Base-by-base conservation (phyloP, 2,329 filamentous ascomycete genomes). In the Bisporella sp. region DNA sequence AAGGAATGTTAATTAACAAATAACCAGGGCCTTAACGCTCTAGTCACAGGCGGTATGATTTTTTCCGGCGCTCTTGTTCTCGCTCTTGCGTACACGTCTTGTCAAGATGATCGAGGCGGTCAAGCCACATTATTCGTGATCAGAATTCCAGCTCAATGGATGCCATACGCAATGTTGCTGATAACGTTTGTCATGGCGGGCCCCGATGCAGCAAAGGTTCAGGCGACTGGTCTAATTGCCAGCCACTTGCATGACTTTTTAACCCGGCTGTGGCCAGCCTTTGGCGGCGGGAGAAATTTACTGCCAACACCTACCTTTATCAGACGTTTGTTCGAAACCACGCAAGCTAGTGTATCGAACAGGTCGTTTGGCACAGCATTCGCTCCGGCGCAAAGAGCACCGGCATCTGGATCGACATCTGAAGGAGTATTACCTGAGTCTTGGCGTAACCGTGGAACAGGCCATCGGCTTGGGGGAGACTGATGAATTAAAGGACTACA, bases 171-270 rank as follows among this genome's bases (percentile, higher is more conserved):
- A 56, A 87, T 95, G 77, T 78, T 97, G 42, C 68, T 82, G 12
- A 71, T 89, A 61, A 85, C 85, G 8, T 75, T 95, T 28, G 71
- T 97, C 48, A 79, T 87, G 64, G 74, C 70, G 5, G 84, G 84
- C 8, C 74, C 75, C 35, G 58, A 67, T 3, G 70, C 69, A 13
- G 77, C 87, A 8, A 64, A 87, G 50, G 62, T 83, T 4, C 83
- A 95, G 63, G 68, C 81, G 4, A 87, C 81, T 33, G 93, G 93
- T n/a, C 75, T 99, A 8, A 57, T 95, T 41, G 88, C 91, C 9
- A 91, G 91, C 4, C 93, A 99, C 66, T 63, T 93, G 21, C 95
- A 89, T 69, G 88, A 97, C 66, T 99, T 97, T 64, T 68, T 96
- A 46, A 89, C 87, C 2, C 80, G 88, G 45, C 77, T 96, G 41